phyloP scores from a whole-genome alignment of 169 alveolate genomes.

The Eimeria necatrix region DNA sequence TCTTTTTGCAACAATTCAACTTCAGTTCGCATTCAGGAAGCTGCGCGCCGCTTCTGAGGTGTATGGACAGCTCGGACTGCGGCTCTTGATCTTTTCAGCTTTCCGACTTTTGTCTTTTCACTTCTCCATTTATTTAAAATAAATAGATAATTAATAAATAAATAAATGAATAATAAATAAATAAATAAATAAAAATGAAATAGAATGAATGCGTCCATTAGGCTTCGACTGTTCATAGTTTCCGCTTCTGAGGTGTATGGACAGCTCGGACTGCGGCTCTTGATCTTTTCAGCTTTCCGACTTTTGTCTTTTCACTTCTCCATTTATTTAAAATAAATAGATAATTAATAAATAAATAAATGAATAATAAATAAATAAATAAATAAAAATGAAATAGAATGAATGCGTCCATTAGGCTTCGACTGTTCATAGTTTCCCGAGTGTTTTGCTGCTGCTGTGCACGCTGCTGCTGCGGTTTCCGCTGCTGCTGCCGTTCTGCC shows the following conservation, averaged over 20 bases:
- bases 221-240: too few relatives aligned
- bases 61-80: background rate
- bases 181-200: background rate
- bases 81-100: background rate
- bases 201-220: background rate
- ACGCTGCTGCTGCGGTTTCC: background rate
- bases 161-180: background rate
- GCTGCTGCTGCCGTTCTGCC: background rate
- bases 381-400: background rate
- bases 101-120: background rate
- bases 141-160: background rate
- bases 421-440: too few relatives aligned
- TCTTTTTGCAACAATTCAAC: background rate
- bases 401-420: background rate
- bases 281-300: background rate
- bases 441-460: background rate
- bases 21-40: background rate
- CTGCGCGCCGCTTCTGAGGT: background rate
- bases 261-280: background rate
- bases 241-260: background rate
- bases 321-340: background rate
- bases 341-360: background rate
- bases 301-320: background rate
- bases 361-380: background rate
- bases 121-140: background rate